These are phyloP conservation scores for Naegleria gruberi DNA, from an alignment of 208 protist species.

Conservation along the genomic window DNA sequence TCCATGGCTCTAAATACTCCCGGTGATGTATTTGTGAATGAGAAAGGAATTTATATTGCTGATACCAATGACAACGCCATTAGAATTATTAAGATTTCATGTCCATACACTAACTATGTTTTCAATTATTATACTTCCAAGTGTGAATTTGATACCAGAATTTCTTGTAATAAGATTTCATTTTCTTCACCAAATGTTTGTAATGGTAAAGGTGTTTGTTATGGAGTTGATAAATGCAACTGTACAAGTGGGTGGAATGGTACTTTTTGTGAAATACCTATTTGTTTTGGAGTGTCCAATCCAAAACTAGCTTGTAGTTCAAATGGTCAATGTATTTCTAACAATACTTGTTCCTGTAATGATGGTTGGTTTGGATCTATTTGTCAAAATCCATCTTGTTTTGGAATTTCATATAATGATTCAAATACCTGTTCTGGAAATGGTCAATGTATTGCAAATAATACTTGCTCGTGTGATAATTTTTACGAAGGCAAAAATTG, in stretches of 20 bases:
- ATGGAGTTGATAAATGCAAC: not conserved
- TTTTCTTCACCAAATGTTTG: not conserved
- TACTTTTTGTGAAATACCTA: not conserved
- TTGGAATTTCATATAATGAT: not conserved
- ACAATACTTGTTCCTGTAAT: not conserved
- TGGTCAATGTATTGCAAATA: not conserved
- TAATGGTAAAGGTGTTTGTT: not conserved
- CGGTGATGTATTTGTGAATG: too few relatives aligned
- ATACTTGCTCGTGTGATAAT: not conserved
- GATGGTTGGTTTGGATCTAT: too few relatives aligned
- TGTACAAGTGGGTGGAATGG: not conserved
- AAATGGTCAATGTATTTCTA: not conserved
- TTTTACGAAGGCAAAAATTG: not conserved
- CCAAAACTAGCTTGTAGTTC: not conserved
- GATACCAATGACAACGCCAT: too few relatives aligned
- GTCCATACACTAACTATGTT: too few relatives aligned
- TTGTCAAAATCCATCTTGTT: not conserved
- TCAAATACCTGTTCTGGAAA: not conserved
- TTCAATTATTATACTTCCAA: too few relatives aligned
- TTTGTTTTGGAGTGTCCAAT: not conserved
- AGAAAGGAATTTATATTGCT: too few relatives aligned
- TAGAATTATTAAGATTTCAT: too few relatives aligned
- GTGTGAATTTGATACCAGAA: too few relatives aligned
- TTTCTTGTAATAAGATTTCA: not conserved
- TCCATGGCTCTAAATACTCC: too few relatives aligned